These are phyloP conservation scores for Cladobotryum protrusum DNA, from an alignment of 2,329 filamentous ascomycete species.

Conservation along the genomic window DNA sequence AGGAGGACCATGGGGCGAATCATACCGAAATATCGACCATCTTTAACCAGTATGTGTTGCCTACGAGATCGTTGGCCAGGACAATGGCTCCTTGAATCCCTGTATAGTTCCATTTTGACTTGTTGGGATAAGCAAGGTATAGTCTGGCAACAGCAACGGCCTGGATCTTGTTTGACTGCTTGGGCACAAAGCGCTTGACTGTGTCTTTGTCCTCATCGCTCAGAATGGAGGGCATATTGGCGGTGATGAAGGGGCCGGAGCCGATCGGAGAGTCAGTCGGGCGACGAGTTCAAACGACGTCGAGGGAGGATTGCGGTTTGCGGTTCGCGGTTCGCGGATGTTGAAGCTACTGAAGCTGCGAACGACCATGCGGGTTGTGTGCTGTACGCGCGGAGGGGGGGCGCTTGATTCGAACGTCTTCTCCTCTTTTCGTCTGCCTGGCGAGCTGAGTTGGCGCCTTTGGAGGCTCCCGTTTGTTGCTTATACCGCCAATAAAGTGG, in stretches of 20 bases:
- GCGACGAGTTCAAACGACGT: neutral
- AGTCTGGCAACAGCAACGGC: conserved; percentile 89
- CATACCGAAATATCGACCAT: conserved; percentile 88
- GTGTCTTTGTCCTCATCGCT: conserved; percentile 93
- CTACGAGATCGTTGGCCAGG: conserved; percentile 87
- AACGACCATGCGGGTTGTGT: conserved; percentile 1
- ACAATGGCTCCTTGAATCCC: conserved; percentile 88
- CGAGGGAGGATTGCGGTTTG: neutral
- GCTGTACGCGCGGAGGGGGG: conserved; percentile 9
- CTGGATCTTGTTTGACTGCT: conserved; percentile 94
- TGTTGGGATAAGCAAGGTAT: conserved; percentile 86
- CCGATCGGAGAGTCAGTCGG: conserved; percentile 1
- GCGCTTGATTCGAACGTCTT: conserved; percentile 10
- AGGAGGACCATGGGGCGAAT: conserved; percentile 10
- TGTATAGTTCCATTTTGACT: conserved; percentile 84
- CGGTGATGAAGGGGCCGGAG: neutral
- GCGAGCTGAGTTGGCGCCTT: conserved; percentile 10
- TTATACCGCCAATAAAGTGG: neutral
- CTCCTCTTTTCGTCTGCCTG: conserved; percentile 3
- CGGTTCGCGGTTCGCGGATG: neutral
- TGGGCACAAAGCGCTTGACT: conserved; percentile 90
- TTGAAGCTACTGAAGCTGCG: neutral
- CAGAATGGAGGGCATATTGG: conserved; percentile 60
- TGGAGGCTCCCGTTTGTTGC: conserved; percentile 10
- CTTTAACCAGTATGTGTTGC: conserved; percentile 96